Base-by-base conservation (phyloP, 2,329 filamentous ascomycete species). In the Peltaster fructicola region DNA sequence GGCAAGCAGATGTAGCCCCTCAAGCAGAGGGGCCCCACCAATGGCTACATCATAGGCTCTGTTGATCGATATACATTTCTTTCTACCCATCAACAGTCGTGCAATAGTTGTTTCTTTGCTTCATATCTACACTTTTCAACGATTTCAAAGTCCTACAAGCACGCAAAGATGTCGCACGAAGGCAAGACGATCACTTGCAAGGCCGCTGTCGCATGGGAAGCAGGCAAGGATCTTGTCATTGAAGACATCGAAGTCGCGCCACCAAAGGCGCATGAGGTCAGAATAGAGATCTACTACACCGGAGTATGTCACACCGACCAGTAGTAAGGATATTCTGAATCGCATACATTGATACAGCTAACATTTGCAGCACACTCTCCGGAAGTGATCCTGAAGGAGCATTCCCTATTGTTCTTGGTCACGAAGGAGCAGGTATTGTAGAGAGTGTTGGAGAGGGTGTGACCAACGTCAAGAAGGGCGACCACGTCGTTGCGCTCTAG, bases 291-390 rank as follows among this genome's bases (percentile, higher is more conserved):
- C 52, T 75, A 85, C 65, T 90, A 93, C 64, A 98, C 88, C 26
- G 88, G 88, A 57, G 88, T 98, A 51, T 98, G 88, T 65, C 88
- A 98, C 62, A 98, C 85, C 76, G 81, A 91, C 65, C 81, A 88
- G 47, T 48, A 48, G n/a, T n/a, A n/a, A n/a, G n/a, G n/a, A n/a
- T n/a, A n/a, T n/a, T n/a, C n/a, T n/a, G n/a, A n/a, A n/a, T n/a
- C n/a, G n/a, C n/a, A n/a, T n/a, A n/a, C n/a, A n/a, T n/a, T n/a
- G n/a, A n/a, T n/a, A n/a, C n/a, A n/a, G n/a, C n/a, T 93, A 91
- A n/a, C n/a, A n/a, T n/a, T n/a, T n/a, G n/a, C n/a, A n/a, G n/a
- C 66, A 90, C 80, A 28, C 69, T 91, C 35, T 90, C 80, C 26
- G 88, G 88, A 38, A 95, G 93, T 62, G 88, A 98, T 48, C 85